Base-by-base conservation (phyloP, 148 eudicot species). In the Chenopodium formosanum region DNA sequence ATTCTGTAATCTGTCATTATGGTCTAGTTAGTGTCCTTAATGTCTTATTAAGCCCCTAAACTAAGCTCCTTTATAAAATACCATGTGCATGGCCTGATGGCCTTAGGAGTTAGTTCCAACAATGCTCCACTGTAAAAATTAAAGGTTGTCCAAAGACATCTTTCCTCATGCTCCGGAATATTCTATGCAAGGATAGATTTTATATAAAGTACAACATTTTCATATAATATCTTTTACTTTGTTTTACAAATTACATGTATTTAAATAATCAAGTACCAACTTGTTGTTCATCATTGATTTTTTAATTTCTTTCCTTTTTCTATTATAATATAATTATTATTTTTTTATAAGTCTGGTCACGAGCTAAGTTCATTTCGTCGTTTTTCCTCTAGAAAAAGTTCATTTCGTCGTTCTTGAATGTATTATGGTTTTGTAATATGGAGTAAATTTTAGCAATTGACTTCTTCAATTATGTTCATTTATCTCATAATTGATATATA, bases 141-240 rank as follows among this genome's bases (percentile, higher is more conserved):
- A 20, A 73, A 60, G 69, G 58, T 74, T 70, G 76, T 77, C 68
- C 70, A 76, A 58, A 20, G 44, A 60, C 19, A 63, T 78, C n/a
- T 70, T 77, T 78, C 81, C 84, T 73, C 73, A 82, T 77, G 81
- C 81, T 77, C 11, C 12, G 46, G 78, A 78, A 82, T 82, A 82
- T 82, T 78, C 84, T 71, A 44, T 13, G 22, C 47, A 80, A 13
- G 16, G 2, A 22, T 52, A 22, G 29, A 37, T 9, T 3, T 32
- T 40, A 56, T 56, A 32, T 67, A 79, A 17, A 48, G 14, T 79
- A 69, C 19, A 0, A 22, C 10, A 60, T 53, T 14, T 1, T 29
- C 40, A 16, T 66, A 29, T 10, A 22, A 81, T 53, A 63, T 50
- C 62, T n/a, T 7, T 9, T 16, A 1, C 1, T 14, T 66, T 7